Evolutionary conservation across 2,329 filamentous ascomycete genomes (phyloP).

Genomic region (Neonectria punicea): DNA sequence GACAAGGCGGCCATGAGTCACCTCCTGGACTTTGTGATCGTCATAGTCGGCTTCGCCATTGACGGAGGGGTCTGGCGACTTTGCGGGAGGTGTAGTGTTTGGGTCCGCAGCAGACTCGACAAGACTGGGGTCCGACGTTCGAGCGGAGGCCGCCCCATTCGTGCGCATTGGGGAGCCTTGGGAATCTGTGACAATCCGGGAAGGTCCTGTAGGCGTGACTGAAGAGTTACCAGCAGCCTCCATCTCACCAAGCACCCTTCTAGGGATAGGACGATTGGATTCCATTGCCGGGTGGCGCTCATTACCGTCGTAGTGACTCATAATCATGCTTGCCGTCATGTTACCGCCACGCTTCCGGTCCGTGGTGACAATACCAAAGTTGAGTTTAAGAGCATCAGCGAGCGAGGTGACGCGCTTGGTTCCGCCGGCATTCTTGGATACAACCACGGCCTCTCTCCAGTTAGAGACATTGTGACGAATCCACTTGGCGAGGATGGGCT

Average conservation of each 20-base stretch:
- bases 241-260: slow-evolving; percentile 29
- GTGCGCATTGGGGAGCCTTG: slow-evolving; percentile 56
- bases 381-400: slow-evolving; percentile 94
- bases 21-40: slow-evolving; percentile 85
- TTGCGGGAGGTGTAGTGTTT: slow-evolving; percentile 35
- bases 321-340: slow-evolving; percentile 83
- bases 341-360: slow-evolving; percentile 76
- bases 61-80: slow-evolving; percentile 41
- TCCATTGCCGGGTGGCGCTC: slow-evolving; percentile 59
- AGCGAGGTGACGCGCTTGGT: slow-evolving; percentile 97
- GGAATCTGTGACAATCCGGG: slow-evolving; percentile 53
- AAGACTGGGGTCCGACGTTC: slow-evolving; percentile 22
- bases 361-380: slow-evolving; percentile 95
- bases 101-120: slow-evolving; percentile 28
- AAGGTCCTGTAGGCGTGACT: slow-evolving; percentile 37
- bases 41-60: slow-evolving; percentile 67
- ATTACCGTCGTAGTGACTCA: slow-evolving; percentile 72
- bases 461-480: slow-evolving; percentile 87
- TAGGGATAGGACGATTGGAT: slow-evolving; percentile 38
- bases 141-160: slow-evolving; percentile 37
- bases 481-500: slow-evolving; percentile 95
- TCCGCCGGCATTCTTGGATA: slow-evolving; percentile 97
- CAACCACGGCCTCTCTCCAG: slow-evolving; percentile 93
- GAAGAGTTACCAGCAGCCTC: slow-evolving; percentile 35
- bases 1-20: slow-evolving; percentile 89